Conservation (phyloP, 1,139 yeast genomes). For the Saccharomyces hybrid region DNA sequence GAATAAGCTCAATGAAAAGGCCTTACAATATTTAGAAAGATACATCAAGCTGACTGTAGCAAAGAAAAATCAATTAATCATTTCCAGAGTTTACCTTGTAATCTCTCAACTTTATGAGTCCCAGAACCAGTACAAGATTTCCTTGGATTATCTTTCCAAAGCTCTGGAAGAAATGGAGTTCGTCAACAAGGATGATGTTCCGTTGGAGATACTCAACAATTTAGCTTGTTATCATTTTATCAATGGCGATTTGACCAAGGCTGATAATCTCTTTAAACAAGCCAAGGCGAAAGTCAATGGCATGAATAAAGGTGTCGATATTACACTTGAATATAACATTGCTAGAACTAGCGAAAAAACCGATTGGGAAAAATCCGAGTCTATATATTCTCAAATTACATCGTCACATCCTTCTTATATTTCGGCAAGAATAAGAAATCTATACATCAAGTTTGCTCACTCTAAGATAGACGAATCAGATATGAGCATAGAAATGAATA, state of each 20-base stretch:
- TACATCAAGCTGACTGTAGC: slow-evolving; percentile 58
- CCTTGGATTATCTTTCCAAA: slow-evolving; percentile 48
- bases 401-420: slow-evolving; percentile 62
- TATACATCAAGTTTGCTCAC: slow-evolving; percentile 42
- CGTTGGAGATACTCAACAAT: slow-evolving; percentile 69
- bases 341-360: slow-evolving; percentile 53
- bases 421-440: slow-evolving; percentile 65
- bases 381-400: slow-evolving; percentile 48
- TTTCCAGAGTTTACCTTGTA: slow-evolving; percentile 59
- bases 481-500: slow-evolving; percentile 41
- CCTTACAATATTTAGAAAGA: slow-evolving; percentile 61
- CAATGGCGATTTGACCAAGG: slow-evolving; percentile 49
- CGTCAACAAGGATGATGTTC: slow-evolving; percentile 40
- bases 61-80: slow-evolving; percentile 51
- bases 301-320: slow-evolving; percentile 30
- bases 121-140: slow-evolving; percentile 46
- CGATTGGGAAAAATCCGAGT: slow-evolving; percentile 30
- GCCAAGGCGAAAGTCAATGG: slow-evolving; percentile 39
- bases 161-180: slow-evolving; percentile 46
- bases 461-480: slow-evolving; percentile 20
- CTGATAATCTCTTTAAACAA: slow-evolving; percentile 42
- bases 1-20: slow-evolving; percentile 35
- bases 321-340: slow-evolving; percentile 51
- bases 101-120: slow-evolving; percentile 63
- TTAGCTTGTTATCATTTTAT: slow-evolving; percentile 78